Evolutionary conservation across 164 flowering plant species (phyloP), one percentile per base, ranked within the genome.

Genomic region (Vitis rotundifolia): DNA sequence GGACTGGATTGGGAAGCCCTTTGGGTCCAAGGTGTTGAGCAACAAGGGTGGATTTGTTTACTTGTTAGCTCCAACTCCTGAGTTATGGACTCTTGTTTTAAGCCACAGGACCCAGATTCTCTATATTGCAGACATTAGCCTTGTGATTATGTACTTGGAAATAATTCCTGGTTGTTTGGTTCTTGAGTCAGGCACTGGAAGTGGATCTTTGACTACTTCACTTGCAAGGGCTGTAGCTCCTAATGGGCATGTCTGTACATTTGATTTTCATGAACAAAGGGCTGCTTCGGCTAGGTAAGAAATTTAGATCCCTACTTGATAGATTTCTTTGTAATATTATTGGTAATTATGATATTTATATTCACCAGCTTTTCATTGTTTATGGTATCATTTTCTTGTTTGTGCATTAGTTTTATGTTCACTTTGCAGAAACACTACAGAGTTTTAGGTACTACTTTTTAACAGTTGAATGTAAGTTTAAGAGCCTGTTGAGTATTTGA

Each of bases 51-150:
- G 88, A 49, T 94, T 87, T 80, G 87, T 93, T 57, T 89, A 91
- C 84, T 73, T 93, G 78, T 74, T 93, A 67, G 97, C 94, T 65
- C 98, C 97, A 18, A 91, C 97, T 31, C 94, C 98, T 0, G 97
- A 93, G 81, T 67, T 91, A 8, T 93, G 98, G 98, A 93, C 96
- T 44, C 70, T 93, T 77, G 98, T 89, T 76, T 67, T 93, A 61
- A 93, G 94, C 73, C 98, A 93, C 83, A 79, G 98, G 82, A 93
- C 98, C 58, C 98, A 93, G 85, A 93, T 93, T 74, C 85, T 93
- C 2, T 93, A 93, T 53, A 83, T 91, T 77, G 98, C 97, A 0
- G 98, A 93, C 76, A 91, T 93, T 65, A 90, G 94, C 69, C 87
- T 93, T 66, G 86, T 93, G 29, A 78, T 93, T 49, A 86, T 84